Evolutionary conservation across 371 early-diverging fungal genomes (phyloP), one percentile per base, ranked within the genome.

Genomic region (Zychaea mexicana): DNA sequence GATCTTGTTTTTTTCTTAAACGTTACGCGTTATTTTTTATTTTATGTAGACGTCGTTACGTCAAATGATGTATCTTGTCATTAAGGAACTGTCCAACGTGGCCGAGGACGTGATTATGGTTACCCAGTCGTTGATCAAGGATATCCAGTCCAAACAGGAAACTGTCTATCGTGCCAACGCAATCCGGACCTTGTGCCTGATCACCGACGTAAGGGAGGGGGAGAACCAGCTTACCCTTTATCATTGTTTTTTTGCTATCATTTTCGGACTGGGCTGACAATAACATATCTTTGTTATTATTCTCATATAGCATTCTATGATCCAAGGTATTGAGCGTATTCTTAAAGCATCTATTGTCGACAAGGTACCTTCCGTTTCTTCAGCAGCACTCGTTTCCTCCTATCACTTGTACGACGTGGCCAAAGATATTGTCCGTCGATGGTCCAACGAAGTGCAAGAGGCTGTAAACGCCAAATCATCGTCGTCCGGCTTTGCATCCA

Each of bases 71-170:
- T 97, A 98, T 71, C 82, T 98, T 57, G 92, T 93, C 54, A 98
- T 98, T 79, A 97, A 97, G 78, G 97, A 97, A 77, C 86, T 99
- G 19, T 88, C 96, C 45, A 86, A 83, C 26, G 88, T 92, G 61
- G 95, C 97, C 53, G 94, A 97, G 73, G 94, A 97, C 84, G 96
- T 97, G 38, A 95, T 98, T 70, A 96, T 98, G 94, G 96, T 96
- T 57, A 99, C 97, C 21, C 92, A 93, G 68, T 92, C 92, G 60
- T 78, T 99, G 65, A 95, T 94, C 78, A 94, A 96, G 79, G 99
- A 99, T 73, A 96, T 97, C 86, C 96, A 95, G 76, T 90, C 94
- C 30, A 96, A 94, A 64, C 85, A 90, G 27, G 92, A 92, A 57
- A 87, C 95, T 36, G 89, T 92, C 47, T 96, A 95, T 71, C 87